Base-by-base conservation (phyloP, 352 stramenopile species). In the Plasmopara viticola region DNA sequence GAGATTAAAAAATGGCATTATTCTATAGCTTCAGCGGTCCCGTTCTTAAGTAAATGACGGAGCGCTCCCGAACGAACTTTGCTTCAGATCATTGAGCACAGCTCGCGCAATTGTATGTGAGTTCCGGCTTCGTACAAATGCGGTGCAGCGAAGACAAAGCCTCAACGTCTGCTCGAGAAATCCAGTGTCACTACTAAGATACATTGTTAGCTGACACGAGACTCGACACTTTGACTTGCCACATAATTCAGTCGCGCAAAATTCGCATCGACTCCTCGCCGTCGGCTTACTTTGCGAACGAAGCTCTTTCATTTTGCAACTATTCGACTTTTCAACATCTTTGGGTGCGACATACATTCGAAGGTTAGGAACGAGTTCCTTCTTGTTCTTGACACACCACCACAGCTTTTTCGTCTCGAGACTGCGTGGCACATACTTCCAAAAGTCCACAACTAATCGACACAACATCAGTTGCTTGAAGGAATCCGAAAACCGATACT, bases 341-440 rank as follows among this genome's bases (percentile, higher is more conserved):
- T 41, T 25, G 13, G 51, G 30, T 40, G 35, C 14, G 40, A n/a
- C 31, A 17, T 46, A 25, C 17, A 41, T 30, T 40, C 35, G 53
- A 9, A 62, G 48, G 17, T 51, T 42, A 6, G 33, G 39, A 9
- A 52, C 60, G 44, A 63, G 48, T 13, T 17, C 30, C 39, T 49
- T 60, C 33, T 68, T 62, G 53, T 62, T 55, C 39, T 57, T 62
- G 30, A 63, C 48, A 60, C 60, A 64, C 49, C 48, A 69, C 14
- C 51, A 49, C 48, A 69, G 44, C 35, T 66, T 69, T 33, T 69
- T 69, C 13, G 45, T 57, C 40, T 62, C 56, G 18, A 69, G 54
- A 17, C 47, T 60, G n/a, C 56, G 51, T 7, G 61, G 61, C 12
- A 69, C 57, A 35, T 63, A 69, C 41, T 69, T 69, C 61, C 61